Evolutionary conservation across 108 stramenopile genomes (phyloP).

Genomic region (Licmophora abbreviata): DNA sequence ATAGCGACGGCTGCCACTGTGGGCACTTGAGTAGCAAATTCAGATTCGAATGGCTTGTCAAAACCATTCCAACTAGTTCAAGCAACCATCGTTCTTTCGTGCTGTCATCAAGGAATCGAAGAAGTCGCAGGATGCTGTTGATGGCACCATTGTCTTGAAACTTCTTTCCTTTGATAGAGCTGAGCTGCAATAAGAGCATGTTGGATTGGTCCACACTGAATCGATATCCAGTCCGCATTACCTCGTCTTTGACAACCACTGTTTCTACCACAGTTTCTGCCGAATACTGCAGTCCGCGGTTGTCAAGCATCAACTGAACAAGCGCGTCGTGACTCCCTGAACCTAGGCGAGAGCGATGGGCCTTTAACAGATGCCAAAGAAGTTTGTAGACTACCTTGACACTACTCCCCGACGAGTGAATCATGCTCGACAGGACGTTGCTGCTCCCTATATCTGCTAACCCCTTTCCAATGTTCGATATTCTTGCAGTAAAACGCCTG

Average conservation of each 20-base stretch:
- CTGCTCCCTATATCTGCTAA: slow-evolving; percentile 32
- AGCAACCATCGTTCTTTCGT: slow-evolving; percentile 59
- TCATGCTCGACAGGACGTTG: slow-evolving; percentile 19
- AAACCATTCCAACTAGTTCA: slow-evolving; percentile 36
- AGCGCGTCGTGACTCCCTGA: slow-evolving; percentile 38
- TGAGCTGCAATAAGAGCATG: slow-evolving; percentile 6
- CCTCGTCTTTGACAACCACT: slow-evolving; percentile 20
- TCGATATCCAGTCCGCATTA: slow-evolving; percentile 17
- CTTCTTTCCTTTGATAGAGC: slow-evolving; percentile 2
- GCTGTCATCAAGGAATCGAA: slow-evolving; percentile 55
- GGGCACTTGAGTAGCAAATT: slow-evolving; percentile 28
- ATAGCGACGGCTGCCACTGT: slow-evolving; percentile 76
- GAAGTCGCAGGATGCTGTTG: slow-evolving; percentile 49
- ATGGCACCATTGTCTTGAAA: slow-evolving; percentile 41
- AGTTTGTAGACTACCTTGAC: slow-evolving; percentile 60
- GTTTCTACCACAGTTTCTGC: slow-evolving; percentile 22
- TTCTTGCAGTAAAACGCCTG: neutral
- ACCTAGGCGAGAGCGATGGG: slow-evolving; percentile 48
- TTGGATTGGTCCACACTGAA: slow-evolving; percentile 10
- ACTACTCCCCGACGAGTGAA: slow-evolving; percentile 31
- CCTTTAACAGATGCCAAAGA: slow-evolving; percentile 72
- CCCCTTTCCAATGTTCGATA: slow-evolving; percentile 21
- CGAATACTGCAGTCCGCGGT: slow-evolving; percentile 13
- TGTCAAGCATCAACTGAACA: slow-evolving; percentile 42
- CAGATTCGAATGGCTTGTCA: slow-evolving; percentile 24